A percentile compares a stretch with the other conserved stretches of the same genome.
These are phyloP conservation scores for Leccinellum albellum DNA, from an alignment of 768 basidiomycete genomes.

Conservation along the genomic window DNA sequence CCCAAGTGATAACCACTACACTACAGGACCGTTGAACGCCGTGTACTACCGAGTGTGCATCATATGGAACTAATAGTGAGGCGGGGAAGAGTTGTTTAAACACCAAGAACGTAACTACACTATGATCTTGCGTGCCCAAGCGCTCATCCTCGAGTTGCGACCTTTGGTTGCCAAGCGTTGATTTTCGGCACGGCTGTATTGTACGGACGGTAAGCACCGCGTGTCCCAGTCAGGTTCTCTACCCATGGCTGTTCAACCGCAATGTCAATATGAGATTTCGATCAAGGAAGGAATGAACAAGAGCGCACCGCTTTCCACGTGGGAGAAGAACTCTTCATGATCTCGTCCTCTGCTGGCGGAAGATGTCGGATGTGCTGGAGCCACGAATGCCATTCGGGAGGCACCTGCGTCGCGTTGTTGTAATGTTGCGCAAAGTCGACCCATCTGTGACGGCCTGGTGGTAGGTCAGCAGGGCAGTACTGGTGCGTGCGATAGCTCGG, in stretches of 20 bases:
- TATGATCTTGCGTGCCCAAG: neutral
- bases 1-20: constrained; percentile 29
- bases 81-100: neutral
- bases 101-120: neutral
- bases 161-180: constrained; percentile 78
- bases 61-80: neutral
- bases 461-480: neutral
- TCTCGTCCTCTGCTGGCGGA: constrained; percentile 70
- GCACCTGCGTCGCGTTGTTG: constrained; percentile 88
- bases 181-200: constrained; percentile 84
- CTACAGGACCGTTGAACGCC: constrained; percentile 15
- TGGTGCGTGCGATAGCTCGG: neutral
- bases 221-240: constrained; percentile 90
- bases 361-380: constrained; percentile 83
- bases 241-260: constrained; percentile 56
- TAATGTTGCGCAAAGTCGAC: constrained; percentile 92
- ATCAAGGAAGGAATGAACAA: neutral
- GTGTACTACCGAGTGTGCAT: neutral
- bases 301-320: constrained; percentile 79
- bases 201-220: constrained; percentile 87
- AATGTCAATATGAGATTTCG: neutral
- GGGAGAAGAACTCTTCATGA: constrained; percentile 66
- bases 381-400: constrained; percentile 98
- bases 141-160: constrained; percentile 43
- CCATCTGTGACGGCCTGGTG: constrained; percentile 90